A percentile compares a stretch with the other conserved stretches of the same genome.
Conservation (phyloP, 352 stramenopile genomes). For the Globisporangium spinosum region DNA sequence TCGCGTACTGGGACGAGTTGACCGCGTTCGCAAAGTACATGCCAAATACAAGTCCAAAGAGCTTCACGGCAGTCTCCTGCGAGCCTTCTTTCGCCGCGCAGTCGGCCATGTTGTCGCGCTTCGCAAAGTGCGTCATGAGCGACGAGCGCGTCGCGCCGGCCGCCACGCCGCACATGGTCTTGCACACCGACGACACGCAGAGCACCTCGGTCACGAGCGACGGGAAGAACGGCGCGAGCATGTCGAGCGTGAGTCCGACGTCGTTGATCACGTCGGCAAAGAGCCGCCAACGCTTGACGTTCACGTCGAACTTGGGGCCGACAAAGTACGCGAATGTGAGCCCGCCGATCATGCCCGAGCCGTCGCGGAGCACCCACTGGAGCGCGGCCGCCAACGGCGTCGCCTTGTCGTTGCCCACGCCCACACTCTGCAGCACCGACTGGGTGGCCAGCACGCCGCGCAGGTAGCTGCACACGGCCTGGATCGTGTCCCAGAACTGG, state of each 20-base stretch:
- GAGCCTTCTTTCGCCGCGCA: slow-evolving; percentile 94
- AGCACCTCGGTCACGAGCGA: slow-evolving; percentile 61
- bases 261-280: slow-evolving; percentile 97
- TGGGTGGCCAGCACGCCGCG: slow-evolving; percentile 91
- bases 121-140: slow-evolving; percentile 89
- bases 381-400: slow-evolving; percentile 70
- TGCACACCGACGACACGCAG: slow-evolving; percentile 89
- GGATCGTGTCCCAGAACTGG: slow-evolving; percentile 94
- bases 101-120: slow-evolving; percentile 87
- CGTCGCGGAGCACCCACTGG: slow-evolving; percentile 75
- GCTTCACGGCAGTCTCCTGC: slow-evolving; percentile 94
- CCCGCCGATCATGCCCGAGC: slow-evolving; percentile 86
- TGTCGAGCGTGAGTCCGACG: slow-evolving; percentile 90
- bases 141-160: slow-evolving; percentile 91
- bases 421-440: slow-evolving; percentile 91
- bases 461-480: slow-evolving; percentile 94
- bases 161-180: slow-evolving; percentile 94
- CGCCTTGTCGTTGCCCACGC: slow-evolving; percentile 87
- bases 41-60: slow-evolving; percentile 90
- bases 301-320: slow-evolving; percentile 88
- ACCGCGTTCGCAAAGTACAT: slow-evolving; percentile 82
- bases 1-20: slow-evolving; percentile 49
- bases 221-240: slow-evolving; percentile 74
- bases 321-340: slow-evolving; percentile 93
- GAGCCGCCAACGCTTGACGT: slow-evolving; percentile 95